phyloP scores from a whole-genome alignment of 257 asterid species.

The Capsicum rhomboideum region DNA sequence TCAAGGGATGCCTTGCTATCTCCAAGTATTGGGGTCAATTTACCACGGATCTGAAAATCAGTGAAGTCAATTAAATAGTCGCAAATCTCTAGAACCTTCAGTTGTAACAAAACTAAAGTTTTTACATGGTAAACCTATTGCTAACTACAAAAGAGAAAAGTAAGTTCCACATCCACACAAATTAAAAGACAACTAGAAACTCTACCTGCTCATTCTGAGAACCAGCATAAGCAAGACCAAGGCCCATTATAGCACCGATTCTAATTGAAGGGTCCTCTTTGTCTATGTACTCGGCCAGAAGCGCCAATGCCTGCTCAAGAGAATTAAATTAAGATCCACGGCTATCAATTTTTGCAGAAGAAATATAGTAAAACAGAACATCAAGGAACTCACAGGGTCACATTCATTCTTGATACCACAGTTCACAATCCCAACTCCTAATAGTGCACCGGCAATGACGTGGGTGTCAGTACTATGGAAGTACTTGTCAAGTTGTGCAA shows the following conservation, averaged over 20 bases:
- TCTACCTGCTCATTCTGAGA: constrained; percentile 70
- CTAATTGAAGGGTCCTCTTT: constrained; percentile 65
- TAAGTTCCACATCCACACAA: neutral
- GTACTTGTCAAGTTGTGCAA: constrained; percentile 89
- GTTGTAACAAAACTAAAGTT: neutral
- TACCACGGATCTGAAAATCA: constrained; percentile 48
- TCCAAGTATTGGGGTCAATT: constrained; percentile 59
- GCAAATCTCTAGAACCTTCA: neutral
- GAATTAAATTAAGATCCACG: neutral
- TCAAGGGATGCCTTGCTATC: constrained; percentile 76
- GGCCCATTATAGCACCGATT: constrained; percentile 98
- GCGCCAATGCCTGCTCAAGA: constrained; percentile 72
- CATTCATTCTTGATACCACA: constrained; percentile 73
- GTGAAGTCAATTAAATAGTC: constrained; percentile 2
- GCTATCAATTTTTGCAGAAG: neutral
- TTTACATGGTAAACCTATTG: neutral
- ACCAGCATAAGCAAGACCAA: constrained; percentile 98
- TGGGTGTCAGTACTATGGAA: constrained; percentile 75
- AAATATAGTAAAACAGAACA: neutral
- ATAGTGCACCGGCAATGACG: constrained; percentile 73
- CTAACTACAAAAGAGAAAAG: neutral
- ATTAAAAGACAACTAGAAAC: neutral
- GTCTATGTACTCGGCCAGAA: constrained; percentile 66
- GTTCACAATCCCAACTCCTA: constrained; percentile 91
- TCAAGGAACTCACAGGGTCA: constrained; percentile 68